Percentiles rank a stretch among this genome's conserved stretches.
These are phyloP conservation scores for Lophium mytilinum DNA, from an alignment of 495 filamentous ascomycete species.

Conservation along the genomic window DNA sequence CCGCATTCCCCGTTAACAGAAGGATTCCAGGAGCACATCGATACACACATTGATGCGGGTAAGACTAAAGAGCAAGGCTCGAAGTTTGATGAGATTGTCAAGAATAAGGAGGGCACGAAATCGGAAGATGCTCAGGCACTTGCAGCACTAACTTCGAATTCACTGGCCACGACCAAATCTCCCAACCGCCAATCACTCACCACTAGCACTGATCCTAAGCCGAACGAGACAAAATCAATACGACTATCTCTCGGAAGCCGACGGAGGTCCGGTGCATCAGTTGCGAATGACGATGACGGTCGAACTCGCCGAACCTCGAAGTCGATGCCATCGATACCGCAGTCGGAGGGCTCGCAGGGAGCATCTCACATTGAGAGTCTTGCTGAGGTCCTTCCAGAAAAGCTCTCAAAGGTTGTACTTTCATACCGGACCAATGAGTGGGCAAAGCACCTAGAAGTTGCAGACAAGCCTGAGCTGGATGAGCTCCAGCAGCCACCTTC, in stretches of 20 bases:
- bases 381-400: slow-evolving; percentile 44
- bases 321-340: slow-evolving; percentile 26
- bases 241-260: slow-evolving; percentile 1
- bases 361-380: slow-evolving; percentile 36
- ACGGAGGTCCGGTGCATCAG: background rate
- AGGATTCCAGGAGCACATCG: background rate
- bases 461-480: slow-evolving; percentile 69
- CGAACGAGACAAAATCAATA: background rate
- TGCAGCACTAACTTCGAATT: background rate
- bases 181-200: slow-evolving; percentile 16
- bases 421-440: slow-evolving; percentile 92
- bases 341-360: slow-evolving; percentile 36
- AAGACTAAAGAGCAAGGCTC: background rate
- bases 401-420: slow-evolving; percentile 62
- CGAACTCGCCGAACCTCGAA: slow-evolving; percentile 17
- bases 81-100: background rate
- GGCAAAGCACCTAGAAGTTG: slow-evolving; percentile 79
- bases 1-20: slow-evolving; percentile 7
- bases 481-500: slow-evolving; percentile 28
- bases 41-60: background rate
- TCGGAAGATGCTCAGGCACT: background rate
- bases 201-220: slow-evolving; percentile 21
- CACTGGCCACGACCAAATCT: background rate
- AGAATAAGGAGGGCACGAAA: background rate
- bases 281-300: slow-evolving; percentile 3